A percentile compares a stretch with the other conserved stretches of the same genome.
These are phyloP conservation scores for Leptosphaerulina australis DNA, from an alignment of 2,329 filamentous ascomycete species.

Conservation along the genomic window DNA sequence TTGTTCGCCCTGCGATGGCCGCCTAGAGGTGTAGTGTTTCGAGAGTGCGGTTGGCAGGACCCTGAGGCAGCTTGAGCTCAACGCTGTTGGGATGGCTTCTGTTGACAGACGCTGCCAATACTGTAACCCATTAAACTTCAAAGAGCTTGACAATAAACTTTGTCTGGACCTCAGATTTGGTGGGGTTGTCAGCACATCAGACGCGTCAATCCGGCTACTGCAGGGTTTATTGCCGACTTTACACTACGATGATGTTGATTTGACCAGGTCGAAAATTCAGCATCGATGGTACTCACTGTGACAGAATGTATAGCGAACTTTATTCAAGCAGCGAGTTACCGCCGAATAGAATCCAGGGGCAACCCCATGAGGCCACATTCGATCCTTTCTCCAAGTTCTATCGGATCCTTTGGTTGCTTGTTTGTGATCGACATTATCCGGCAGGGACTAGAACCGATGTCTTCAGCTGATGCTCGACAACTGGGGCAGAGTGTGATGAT, in stretches of 20 bases:
- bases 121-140: slow-evolving; percentile 9
- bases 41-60: slow-evolving; percentile 5
- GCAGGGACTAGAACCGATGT: slow-evolving; percentile 8
- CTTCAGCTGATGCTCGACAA: slow-evolving; percentile 2
- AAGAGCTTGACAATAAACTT: slow-evolving; percentile 12
- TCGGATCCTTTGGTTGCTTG: slow-evolving; percentile 1
- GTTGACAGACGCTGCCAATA: slow-evolving; percentile 5
- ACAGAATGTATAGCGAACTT: background rate
- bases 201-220: slow-evolving; percentile 7
- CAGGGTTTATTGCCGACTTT: slow-evolving; percentile 7
- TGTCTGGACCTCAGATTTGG: slow-evolving; percentile 11
- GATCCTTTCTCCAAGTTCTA: background rate
- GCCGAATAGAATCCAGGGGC: background rate
- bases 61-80: slow-evolving; percentile 6
- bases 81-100: slow-evolving; percentile 1
- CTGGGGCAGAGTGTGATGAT: background rate
- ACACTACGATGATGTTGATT: slow-evolving; percentile 7
- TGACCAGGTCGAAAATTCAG: background rate
- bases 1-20: slow-evolving; percentile 1
- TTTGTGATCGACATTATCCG: slow-evolving; percentile 16
- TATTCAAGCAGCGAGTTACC: background rate
- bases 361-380: slow-evolving; percentile 1
- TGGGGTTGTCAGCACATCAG: slow-evolving; percentile 5
- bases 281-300: background rate
- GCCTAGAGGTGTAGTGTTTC: slow-evolving; percentile 9